These are phyloP conservation scores for Camellia granthamiana DNA, from an alignment of 148 eudicot species.

Conservation along the genomic window DNA sequence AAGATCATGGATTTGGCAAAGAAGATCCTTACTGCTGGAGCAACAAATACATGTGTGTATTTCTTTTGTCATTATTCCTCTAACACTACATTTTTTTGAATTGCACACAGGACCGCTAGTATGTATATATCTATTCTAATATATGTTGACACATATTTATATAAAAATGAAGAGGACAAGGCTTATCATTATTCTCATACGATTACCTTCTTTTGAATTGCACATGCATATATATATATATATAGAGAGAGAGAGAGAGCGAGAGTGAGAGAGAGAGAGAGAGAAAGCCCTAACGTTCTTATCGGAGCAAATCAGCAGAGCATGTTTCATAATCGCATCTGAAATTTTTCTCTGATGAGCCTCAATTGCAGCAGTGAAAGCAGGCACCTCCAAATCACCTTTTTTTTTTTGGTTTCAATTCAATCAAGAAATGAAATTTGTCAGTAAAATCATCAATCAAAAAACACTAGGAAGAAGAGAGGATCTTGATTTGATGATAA, in stretches of 20 bases:
- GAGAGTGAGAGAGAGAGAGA: not conserved
- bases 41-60: no score
- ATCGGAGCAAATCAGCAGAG: slow-evolving; percentile 53
- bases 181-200: no score
- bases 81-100: no score
- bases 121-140: no score
- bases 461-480: not conserved
- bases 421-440: not conserved
- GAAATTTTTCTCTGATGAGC: slow-evolving; percentile 67
- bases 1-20: no score
- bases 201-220: no score
- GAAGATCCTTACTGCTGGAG: no score
- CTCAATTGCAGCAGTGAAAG: slow-evolving; percentile 72
- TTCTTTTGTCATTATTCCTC: no score
- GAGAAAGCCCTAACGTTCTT: slow-evolving; percentile 43
- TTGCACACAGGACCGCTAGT: no score
- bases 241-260: not conserved
- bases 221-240: no score
- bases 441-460: not conserved
- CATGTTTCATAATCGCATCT: slow-evolving; percentile 55
- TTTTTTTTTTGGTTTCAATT: not conserved
- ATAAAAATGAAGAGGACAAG: no score
- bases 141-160: no score
- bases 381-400: slow-evolving; percentile 76
- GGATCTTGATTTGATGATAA: not conserved